Conservation (phyloP, 1,284 basidiomycete species). For the Malassezia furfur region DNA sequence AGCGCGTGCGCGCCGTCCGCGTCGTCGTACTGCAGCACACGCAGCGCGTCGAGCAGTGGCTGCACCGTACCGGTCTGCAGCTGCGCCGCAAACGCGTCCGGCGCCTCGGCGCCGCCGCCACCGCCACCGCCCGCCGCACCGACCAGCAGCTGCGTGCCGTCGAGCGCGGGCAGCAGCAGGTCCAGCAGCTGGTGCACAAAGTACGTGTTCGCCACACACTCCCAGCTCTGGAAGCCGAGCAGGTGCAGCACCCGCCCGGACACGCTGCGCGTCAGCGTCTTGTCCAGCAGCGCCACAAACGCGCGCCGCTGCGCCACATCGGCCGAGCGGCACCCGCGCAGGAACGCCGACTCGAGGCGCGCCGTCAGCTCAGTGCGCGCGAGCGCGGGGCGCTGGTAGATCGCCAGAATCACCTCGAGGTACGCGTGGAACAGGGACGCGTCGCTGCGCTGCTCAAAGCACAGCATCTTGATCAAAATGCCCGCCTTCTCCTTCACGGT, state of each 20-base stretch:
- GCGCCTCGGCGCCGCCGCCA: slow-evolving; percentile 16
- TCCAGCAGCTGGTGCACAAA: slow-evolving; percentile 91
- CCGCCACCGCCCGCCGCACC: slow-evolving; percentile 7
- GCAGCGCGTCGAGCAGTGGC: slow-evolving; percentile 55
- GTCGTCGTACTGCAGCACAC: slow-evolving; percentile 75
- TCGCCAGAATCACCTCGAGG: slow-evolving; percentile 81
- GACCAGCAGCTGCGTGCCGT: slow-evolving; percentile 28
- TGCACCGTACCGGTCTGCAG: slow-evolving; percentile 24
- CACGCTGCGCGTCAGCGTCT: slow-evolving; percentile 73
- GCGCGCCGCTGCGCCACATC: slow-evolving; percentile 70
- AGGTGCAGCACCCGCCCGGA: slow-evolving; percentile 79
- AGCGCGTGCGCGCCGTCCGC: slow-evolving; percentile 66
- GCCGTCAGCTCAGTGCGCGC: slow-evolving; percentile 88
- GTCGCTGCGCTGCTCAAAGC: slow-evolving; percentile 67
- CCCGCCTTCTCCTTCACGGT: slow-evolving; percentile 93
- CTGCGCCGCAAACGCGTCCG: slow-evolving; percentile 1
- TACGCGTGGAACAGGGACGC: slow-evolving; percentile 70
- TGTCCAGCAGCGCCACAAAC: slow-evolving; percentile 84
- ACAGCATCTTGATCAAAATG: slow-evolving; percentile 78
- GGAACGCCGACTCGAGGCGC: slow-evolving; percentile 82
- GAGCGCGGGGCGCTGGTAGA: slow-evolving; percentile 77
- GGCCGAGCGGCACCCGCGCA: slow-evolving; percentile 78
- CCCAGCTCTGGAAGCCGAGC: slow-evolving; percentile 91
- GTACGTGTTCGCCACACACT: slow-evolving; percentile 79
- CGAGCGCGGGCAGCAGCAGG: slow-evolving; percentile 62